Evolutionary conservation across 129 eudicot species (phyloP), one percentile per base, ranked within the genome.

Genomic region (Cynara cardunculus): DNA sequence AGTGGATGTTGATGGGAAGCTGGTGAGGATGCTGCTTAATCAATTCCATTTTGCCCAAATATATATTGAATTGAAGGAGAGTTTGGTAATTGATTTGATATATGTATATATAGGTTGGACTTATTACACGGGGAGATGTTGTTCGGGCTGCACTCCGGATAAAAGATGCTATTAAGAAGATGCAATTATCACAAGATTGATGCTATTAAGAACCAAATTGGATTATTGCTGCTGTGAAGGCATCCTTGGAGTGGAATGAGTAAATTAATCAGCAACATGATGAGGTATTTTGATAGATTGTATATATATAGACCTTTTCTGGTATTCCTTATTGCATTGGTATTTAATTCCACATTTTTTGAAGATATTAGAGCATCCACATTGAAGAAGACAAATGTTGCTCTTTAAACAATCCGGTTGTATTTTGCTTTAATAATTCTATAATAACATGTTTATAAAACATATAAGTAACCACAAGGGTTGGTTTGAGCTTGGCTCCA

Each of bases 81-180:
- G 73, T 69, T 61, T 68, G 74, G 44, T 81, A 25, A 61, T 25
- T 64, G 61, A 9, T 46, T 61, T 77, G 14, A 59, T 73, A 35
- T 37, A 71, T 73, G 71, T 28, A 56, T 25, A 35, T 41, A 35
- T 66, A 92, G 97, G 92, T 94, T 81, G 98, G 98, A 41, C 89
- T 93, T 27, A 89, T 93, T 72, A 93, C 98, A 69, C 83, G 97
- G 84, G 98, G 98, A 4, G 86, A 93, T 76, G 90, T 93, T 68
- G 98, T 93, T 26, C 88, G 98, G 85, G 98, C 91, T 21, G 98
- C 98, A 27, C 92, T 93, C 31, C 81, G 85, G 80, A 91, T 93
- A 19, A 91, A 93, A 85, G 89, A 81, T 28, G 87, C 87, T 41
- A 72, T 78, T 31, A 89, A 89, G 78, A 81, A 66, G 73, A 81